Evolutionary conservation across 441 rosid genomes (phyloP), one percentile per base, ranked within the genome.

Genomic region (Adansonia gregorii): DNA sequence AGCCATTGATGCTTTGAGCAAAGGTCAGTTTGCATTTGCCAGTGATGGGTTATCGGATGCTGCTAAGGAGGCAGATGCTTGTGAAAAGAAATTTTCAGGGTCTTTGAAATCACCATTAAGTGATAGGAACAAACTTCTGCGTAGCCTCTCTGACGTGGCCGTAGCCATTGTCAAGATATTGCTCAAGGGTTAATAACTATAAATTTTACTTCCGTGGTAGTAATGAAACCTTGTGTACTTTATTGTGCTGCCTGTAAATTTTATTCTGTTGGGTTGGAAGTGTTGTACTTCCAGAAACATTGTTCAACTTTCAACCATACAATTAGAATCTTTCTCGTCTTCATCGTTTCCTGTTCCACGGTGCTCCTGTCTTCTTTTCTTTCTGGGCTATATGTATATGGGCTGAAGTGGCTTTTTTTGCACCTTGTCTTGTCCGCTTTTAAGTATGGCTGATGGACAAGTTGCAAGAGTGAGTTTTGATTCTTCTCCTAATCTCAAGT

Each of bases 141-240:
- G 76, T 39, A 82, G 88, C 80, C 91, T 92, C 1, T 89, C 90
- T 67, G 91, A 86, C 67, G 92, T 94, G 58, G 91, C 94, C 0
- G 85, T 87, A 3, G 93, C 93, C 48, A 88, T 94, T 69, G 83
- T 94, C 54, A 87, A 84, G 77, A 15, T 84, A 56, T 19, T 90
- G 71, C 77, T 69, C 68, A 85, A 82, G 20, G 82, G 84, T 76
- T 84, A 61, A 79, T 9, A n/a, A 3, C 14, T 31, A 19, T 67
- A 14, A 69, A 10, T 48, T 45, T 45, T 67, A 0, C 31, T 67
- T 46, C 20, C 8, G 19, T 64, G 19, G 19, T 41, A 2, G 27
- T 43, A 22, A 41, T 63, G 20, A 24, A 24, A 11, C 39, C 41
- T 70, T 68, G 27, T 46, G 15, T 17, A 0, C n/a, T 68, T 8